A percentile compares a stretch with the other conserved stretches of the same genome.
Evolutionary conservation across 768 basidiomycete genomes (phyloP).

Genomic region (Cyathus striatus): DNA sequence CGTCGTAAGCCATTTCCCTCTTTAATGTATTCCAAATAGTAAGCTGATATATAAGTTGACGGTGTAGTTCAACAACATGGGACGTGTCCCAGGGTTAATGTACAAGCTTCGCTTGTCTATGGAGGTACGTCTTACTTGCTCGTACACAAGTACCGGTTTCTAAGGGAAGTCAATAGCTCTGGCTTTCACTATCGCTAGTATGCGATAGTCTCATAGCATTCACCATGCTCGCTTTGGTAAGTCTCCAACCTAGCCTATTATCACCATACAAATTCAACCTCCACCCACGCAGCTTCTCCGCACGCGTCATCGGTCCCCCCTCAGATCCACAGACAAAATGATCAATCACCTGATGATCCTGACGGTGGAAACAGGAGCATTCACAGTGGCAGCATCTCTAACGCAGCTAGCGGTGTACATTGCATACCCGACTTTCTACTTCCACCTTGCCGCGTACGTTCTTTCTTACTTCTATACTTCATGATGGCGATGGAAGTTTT

Average conservation of each 20-base stretch:
- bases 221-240: conserved; percentile 8
- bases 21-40: neutral
- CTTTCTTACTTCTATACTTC: neutral
- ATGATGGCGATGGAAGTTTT: too few relatives aligned
- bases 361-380: conserved; percentile 9
- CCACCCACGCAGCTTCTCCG: neutral
- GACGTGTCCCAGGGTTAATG: conserved; percentile 1
- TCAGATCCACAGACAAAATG: conserved; percentile 7
- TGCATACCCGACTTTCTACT: neutral
- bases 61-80: neutral
- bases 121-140: neutral
- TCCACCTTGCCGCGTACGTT: conserved; percentile 1
- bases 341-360: conserved; percentile 8
- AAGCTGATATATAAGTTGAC: too few relatives aligned
- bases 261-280: neutral
- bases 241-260: neutral
- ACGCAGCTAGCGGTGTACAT: conserved; percentile 5
- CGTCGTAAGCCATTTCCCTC: neutral
- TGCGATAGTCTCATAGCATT: conserved; percentile 8
- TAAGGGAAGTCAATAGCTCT: conserved; percentile 1
- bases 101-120: conserved; percentile 2
- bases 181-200: conserved; percentile 6
- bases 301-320: conserved; percentile 2
- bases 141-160: neutral
- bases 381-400: conserved; percentile 6